Evolutionary conservation across 352 stramenopile species (phyloP).

Genomic region (Pythium myriotylum): DNA sequence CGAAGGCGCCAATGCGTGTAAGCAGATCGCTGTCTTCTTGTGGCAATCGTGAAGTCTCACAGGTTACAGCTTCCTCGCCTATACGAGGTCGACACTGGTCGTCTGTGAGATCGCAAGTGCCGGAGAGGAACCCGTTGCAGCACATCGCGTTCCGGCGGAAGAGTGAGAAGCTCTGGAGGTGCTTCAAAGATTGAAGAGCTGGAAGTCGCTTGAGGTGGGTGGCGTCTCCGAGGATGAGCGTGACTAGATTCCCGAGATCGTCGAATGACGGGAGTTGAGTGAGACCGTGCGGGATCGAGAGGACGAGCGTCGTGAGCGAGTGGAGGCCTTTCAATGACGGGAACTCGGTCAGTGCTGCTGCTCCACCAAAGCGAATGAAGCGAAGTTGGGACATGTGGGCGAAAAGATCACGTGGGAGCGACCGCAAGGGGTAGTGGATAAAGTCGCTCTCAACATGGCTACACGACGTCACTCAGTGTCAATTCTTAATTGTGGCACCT

Average conservation of each 20-base stretch:
- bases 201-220: constrained; percentile 8
- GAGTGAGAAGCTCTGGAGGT: constrained; percentile 15
- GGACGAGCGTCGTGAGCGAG: constrained; percentile 17
- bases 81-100: no score
- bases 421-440: constrained; percentile 7
- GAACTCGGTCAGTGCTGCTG: constrained; percentile 13
- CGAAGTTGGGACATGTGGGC: constrained; percentile 11
- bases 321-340: constrained; percentile 8
- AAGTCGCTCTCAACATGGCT: constrained; percentile 29
- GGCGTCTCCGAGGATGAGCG: constrained; percentile 13
- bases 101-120: constrained; percentile 18
- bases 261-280: constrained; percentile 13
- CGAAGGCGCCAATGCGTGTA: neutral
- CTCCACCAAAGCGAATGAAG: constrained; percentile 24
- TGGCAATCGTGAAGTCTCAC: constrained; percentile 3
- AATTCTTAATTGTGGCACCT: no score
- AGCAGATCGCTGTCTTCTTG: neutral
- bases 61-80: neutral
- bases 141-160: constrained; percentile 21
- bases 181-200: constrained; percentile 5
- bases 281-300: constrained; percentile 15
- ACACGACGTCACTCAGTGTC: neutral
- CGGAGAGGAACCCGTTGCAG: constrained; percentile 31
- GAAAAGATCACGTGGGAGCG: constrained; percentile 20
- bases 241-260: constrained; percentile 9